These are phyloP conservation scores for Trametes meyenii DNA, from an alignment of 768 basidiomycete genomes.

Conservation along the genomic window DNA sequence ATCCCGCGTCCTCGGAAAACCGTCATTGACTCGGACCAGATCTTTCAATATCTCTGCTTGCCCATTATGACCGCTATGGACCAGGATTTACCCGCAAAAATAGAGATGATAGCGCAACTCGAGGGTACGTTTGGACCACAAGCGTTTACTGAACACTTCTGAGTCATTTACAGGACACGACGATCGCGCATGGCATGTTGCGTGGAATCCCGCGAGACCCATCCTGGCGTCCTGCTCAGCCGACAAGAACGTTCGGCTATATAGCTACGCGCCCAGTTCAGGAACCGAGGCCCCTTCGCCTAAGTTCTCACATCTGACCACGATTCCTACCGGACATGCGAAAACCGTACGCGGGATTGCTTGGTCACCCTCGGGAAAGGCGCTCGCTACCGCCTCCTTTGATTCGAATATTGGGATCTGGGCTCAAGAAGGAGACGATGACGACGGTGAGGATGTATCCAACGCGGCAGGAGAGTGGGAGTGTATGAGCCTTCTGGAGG, in stretches of 20 bases:
- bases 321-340: constrained; percentile 82
- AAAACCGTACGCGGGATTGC: constrained; percentile 86
- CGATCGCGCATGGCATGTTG: constrained; percentile 84
- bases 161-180: constrained; percentile 58
- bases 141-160: not conserved
- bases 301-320: constrained; percentile 56
- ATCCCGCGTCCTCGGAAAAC: not conserved
- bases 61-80: constrained; percentile 7
- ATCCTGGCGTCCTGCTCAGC: constrained; percentile 92
- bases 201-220: constrained; percentile 85
- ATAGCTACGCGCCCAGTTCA: constrained; percentile 53
- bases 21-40: not conserved
- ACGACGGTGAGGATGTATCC: constrained; percentile 34
- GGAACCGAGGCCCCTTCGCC: constrained; percentile 22
- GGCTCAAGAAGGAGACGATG: constrained; percentile 65
- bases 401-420: constrained; percentile 92
- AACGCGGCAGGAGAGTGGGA: constrained; percentile 60
- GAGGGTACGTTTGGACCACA: constrained; percentile 13
- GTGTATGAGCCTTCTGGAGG: constrained; percentile 83
- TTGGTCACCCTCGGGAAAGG: constrained; percentile 87
- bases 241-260: constrained; percentile 90
- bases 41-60: not conserved
- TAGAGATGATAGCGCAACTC: constrained; percentile 17
- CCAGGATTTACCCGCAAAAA: constrained; percentile 13
- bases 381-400: constrained; percentile 91